A percentile compares a stretch with the other conserved stretches of the same genome.
Evolutionary conservation across 176 grass and related monocot genomes (phyloP).

Genomic region (Oryza nivara): DNA sequence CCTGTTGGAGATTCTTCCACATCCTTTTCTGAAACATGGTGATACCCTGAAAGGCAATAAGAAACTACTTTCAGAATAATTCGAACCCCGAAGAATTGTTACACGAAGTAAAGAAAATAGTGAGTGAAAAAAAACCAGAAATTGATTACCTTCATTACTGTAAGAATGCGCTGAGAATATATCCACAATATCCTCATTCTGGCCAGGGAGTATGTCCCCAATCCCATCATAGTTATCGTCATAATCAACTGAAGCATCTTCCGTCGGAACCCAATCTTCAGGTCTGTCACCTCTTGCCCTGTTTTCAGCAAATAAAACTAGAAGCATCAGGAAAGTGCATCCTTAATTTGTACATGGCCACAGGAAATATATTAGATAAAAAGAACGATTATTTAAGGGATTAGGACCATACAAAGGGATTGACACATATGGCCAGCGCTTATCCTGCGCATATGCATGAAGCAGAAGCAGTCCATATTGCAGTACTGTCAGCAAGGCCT

Average conservation of each 20-base stretch:
- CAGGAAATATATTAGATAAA: neutral
- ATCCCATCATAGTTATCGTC: constrained; percentile 31
- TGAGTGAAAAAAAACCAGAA: neutral
- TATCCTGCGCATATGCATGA: constrained; percentile 94
- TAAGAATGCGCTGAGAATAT: constrained; percentile 58
- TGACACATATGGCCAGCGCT: constrained; percentile 81
- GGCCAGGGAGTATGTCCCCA: constrained; percentile 34
- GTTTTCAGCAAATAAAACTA: constrained; percentile 41
- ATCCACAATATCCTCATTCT: constrained; percentile 50
- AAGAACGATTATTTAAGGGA: neutral
- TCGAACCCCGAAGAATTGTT: neutral
- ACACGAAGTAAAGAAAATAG: neutral
- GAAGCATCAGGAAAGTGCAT: neutral
- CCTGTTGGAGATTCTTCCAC: constrained; percentile 47
- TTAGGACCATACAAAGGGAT: constrained; percentile 72
- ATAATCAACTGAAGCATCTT: constrained; percentile 29
- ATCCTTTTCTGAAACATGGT: constrained; percentile 64
- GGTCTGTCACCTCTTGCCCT: constrained; percentile 73
- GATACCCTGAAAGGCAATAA: constrained; percentile 36
- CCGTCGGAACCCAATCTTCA: constrained; percentile 87
- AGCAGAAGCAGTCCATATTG: constrained; percentile 83
- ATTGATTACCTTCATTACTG: constrained; percentile 34
- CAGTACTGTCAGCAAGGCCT: constrained; percentile 82
- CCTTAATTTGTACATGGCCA: neutral
- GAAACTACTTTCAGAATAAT: neutral